Percentiles rank a stretch among this genome's conserved stretches.
Evolutionary conservation across 768 basidiomycete species (phyloP).

Genomic region (Podaxis sp.): DNA sequence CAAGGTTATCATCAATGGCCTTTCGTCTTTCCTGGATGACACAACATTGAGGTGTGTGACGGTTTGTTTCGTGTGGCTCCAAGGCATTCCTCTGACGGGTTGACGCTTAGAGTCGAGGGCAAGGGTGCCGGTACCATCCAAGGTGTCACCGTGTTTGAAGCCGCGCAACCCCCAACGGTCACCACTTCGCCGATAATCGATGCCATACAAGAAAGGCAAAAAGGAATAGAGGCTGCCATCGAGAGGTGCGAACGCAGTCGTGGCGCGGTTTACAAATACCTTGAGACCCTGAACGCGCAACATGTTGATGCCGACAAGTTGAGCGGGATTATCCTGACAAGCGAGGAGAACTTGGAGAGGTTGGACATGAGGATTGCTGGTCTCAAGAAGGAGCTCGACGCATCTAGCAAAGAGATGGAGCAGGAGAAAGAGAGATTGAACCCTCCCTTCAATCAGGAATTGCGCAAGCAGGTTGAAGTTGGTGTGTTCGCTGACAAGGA

Average conservation of each 20-base stretch:
- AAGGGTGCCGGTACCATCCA: conserved; percentile 44
- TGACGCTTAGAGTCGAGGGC: conserved; percentile 39
- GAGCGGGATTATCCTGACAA: conserved; percentile 26
- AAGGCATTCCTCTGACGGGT: not conserved
- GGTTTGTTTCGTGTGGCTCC: not conserved
- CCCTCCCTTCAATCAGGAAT: conserved; percentile 17
- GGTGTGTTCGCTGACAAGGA: conserved; percentile 35
- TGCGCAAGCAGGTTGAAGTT: conserved; percentile 29
- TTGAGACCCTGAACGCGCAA: conserved; percentile 30
- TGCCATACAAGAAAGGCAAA: conserved; percentile 25
- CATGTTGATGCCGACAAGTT: conserved; percentile 29
- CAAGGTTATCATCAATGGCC: conserved; percentile 33
- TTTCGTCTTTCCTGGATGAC: conserved; percentile 35
- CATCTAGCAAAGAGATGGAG: conserved; percentile 25
- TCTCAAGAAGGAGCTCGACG: conserved; percentile 22
- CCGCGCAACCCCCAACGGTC: conserved; percentile 17
- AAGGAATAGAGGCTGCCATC: conserved; percentile 26
- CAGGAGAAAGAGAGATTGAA: conserved; percentile 11
- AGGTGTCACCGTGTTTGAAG: conserved; percentile 35
- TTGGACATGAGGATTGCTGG: conserved; percentile 20
- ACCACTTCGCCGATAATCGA: conserved; percentile 28
- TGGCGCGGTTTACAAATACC: conserved; percentile 31
- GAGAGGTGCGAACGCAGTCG: conserved; percentile 28
- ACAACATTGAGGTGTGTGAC: conserved; percentile 37
- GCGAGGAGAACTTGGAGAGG: conserved; percentile 24